Base-by-base conservation (phyloP, 345 rosid species). In the Populus davidiana region DNA sequence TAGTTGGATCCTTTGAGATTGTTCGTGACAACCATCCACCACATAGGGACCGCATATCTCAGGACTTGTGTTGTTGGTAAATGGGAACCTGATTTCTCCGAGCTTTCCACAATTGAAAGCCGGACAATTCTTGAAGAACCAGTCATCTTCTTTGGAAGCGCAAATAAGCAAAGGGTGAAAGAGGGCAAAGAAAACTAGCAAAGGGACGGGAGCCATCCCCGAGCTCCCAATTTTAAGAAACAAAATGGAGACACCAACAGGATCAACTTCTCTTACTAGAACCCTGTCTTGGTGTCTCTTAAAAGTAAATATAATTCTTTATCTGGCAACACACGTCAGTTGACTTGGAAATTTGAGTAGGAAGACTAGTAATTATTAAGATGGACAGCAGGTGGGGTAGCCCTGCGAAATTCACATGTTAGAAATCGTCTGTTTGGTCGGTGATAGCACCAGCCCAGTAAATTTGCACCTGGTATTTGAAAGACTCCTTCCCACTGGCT, bases 41-140 rank as follows among this genome's bases (percentile, higher is more conserved):
- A 0, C 29, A 56, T 68, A 69, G 44, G 84, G 79, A 35, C 85
- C 85, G 70, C 91, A 86, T 0, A 1, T 0, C 5, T 25, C 59
- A 5, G 80, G 83, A 4, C 2, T 27, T 1, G 38, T 47, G 10
- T 1, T 20, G 31, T 77, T 43, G 27, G 64, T 8, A 64, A 75
- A 84, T 23, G 90, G 88, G 79, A 80, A 79, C 31, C 2, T 0
- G 23, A 80, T 61, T 50, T 76, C 52, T 16, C 52, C 59, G 1
- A 78, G 43, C 14, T 14, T 44, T 35, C 85, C 89, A 29, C 93
- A 86, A 5, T 44, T n/a, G 27, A 75, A 78, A 35, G 14, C 0
- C 0, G 6, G 7, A 69, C 91, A 88, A 1, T 3, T 4, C 5
- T 9, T 49, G 61, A 12, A 49, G 43, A 56, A 59, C 20, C 0